Evolutionary conservation across 164 flowering plant genomes (phyloP), one percentile per base, ranked within the genome.

Genomic region (Aristolochia contorta): DNA sequence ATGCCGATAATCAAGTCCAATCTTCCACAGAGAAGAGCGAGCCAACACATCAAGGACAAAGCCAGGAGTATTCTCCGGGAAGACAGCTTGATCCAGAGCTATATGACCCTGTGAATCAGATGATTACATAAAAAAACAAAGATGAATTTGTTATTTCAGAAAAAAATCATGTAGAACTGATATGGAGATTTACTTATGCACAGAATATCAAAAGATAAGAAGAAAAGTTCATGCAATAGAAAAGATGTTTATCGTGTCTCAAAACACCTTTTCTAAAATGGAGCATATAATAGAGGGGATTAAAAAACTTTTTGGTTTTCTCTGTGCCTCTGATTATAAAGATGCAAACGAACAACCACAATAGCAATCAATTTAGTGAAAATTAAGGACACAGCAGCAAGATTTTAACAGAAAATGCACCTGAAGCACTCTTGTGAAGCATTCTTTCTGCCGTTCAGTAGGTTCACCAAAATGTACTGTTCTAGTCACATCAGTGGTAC

Each of bases 401-500:
- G 32, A 30, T 23, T 16, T 12, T 8, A 59, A 47, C 16, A 8
- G 43, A 16, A 41, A 48, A 50, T 7, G 55, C 57, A 87, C 99
- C 94, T 90, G 90, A 54, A 93, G 71, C 61, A 93, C 97, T 65
- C 96, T 82, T 24, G 99, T 93, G 63, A 86, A 93, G 73, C 97
- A 93, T 74, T 90, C 97, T 69, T 79, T 93, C 61, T 90, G 75
- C 19, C 93, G 71, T 45, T 85, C 58, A 55, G 92, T 75, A 54
- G 99, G 99, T 73, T 82, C 80, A 45, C 96, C 84, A 79, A 93
- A 90, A 78, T 93, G 99, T 12, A 84, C 95, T 54, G 99, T 93
- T 72, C 99, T 78, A 16, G 97, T 93, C 63, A 93, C 71, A 63
- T 93, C 99, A 58, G 99, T 93, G 60, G 99, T 93, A 65, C 99